Base-by-base conservation (phyloP, 352 stramenopile species). In the Phytopythium kandeliae region DNA sequence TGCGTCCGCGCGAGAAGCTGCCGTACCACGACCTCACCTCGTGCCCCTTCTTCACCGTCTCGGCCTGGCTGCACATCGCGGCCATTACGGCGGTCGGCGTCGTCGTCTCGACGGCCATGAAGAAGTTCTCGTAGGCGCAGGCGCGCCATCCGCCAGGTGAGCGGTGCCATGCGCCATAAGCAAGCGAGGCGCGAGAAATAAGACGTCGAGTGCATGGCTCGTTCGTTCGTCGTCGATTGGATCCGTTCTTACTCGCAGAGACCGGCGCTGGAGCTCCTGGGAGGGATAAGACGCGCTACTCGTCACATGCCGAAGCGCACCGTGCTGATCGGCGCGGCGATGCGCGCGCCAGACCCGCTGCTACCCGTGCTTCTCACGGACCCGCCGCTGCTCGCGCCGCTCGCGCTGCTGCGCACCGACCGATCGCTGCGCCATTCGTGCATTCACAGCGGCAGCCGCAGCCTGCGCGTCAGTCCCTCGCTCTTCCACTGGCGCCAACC, bases 41-140 rank as follows among this genome's bases (percentile, higher is more conserved):
- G 35, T 89, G 78, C 61, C 81, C 78, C 24, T 89, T 92, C 63
- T 90, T 88, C 67, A 83, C 74, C 54, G 63, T 74, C 42, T 90
- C 79, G 43, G 76, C 76, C 44, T 90, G 79, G 79, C 67, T 90
- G 62, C 79, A 90, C 63, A 68, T 90, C 28, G 72, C 65, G 28
- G 77, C 73, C 13, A 70, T 90, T 52, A 72, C 76, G 22, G 62
- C 69, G 10, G 52, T 90, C 16, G 74, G 72, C 34, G 59, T 88
- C 45, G 72, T 72, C 11, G 60, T 63, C 51, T 65, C 68, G 26
- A 48, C 70, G 9, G 54, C 74, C 21, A 54, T 66, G 36, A 88
- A 88, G 68, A 86, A 86, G 52, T 65, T 86, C 38, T 58, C 57
- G 51, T 84, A 81, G 50, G 48, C 19, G 28, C 17, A 24, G 19